A percentile compares a stretch with the other conserved stretches of the same genome.
These are phyloP conservation scores for Apiospora malaysiana DNA, from an alignment of 2,329 filamentous ascomycete genomes.

Conservation along the genomic window DNA sequence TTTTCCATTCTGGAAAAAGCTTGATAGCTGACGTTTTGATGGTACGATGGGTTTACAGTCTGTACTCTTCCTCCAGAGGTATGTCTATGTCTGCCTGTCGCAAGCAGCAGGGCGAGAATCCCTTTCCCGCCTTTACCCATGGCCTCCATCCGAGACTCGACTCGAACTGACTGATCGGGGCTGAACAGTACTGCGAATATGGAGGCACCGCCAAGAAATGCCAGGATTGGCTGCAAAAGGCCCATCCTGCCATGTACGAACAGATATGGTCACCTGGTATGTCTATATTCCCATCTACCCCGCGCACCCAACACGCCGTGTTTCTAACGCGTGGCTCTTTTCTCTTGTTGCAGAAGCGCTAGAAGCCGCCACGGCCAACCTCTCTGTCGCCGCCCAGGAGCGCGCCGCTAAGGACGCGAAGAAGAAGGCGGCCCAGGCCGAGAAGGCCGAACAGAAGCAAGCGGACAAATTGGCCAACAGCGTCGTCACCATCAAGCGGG, in stretches of 20 bases:
- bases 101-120: neutral
- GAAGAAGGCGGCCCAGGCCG: constrained; percentile 96
- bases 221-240: constrained; percentile 88
- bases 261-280: constrained; percentile 86
- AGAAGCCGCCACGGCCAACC: constrained; percentile 80
- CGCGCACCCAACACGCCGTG: neutral
- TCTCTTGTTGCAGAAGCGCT: constrained; percentile 67
- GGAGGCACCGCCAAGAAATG: constrained; percentile 96
- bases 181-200: constrained; percentile 92
- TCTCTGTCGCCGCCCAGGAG: constrained; percentile 91
- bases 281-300: constrained; percentile 28
- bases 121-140: neutral
- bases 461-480: constrained; percentile 82
- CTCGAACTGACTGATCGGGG: constrained; percentile 23
- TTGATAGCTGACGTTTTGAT: constrained; percentile 7
- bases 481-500: constrained; percentile 90
- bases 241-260: constrained; percentile 75
- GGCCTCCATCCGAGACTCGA: neutral
- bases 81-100: constrained; percentile 28
- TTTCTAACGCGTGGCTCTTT: neutral
- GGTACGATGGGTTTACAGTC: constrained; percentile 47
- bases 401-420: constrained; percentile 94
- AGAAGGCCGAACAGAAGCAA: constrained; percentile 82
- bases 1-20: neutral
- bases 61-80: constrained; percentile 72